A percentile compares a stretch with the other conserved stretches of the same genome.
These are phyloP conservation scores for Kodamaea sp. DNA, from an alignment of 1,139 yeast species.

Conservation along the genomic window DNA sequence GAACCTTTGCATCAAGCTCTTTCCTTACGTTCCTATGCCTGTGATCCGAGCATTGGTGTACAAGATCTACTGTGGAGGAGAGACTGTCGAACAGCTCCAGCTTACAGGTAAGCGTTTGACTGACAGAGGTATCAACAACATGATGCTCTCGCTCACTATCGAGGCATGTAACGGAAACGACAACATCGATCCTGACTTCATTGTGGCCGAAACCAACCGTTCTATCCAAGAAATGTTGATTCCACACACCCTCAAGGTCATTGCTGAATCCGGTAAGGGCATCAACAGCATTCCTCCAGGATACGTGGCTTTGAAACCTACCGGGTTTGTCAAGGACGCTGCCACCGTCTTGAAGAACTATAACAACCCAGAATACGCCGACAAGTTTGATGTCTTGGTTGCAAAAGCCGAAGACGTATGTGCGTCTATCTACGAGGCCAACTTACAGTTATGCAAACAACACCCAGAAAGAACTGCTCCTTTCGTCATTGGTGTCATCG, in stretches of 20 bases:
- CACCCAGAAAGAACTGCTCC: slow-evolving; percentile 77
- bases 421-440: slow-evolving; percentile 57
- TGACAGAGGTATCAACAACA: slow-evolving; percentile 79
- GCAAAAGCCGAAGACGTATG: slow-evolving; percentile 63
- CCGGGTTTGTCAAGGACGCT: slow-evolving; percentile 81
- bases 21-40: slow-evolving; percentile 75
- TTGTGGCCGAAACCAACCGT: slow-evolving; percentile 64
- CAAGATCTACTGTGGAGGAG: slow-evolving; percentile 91
- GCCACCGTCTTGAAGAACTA: slow-evolving; percentile 70
- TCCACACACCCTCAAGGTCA: slow-evolving; percentile 62
- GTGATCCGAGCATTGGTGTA: slow-evolving; percentile 73
- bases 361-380: slow-evolving; percentile 42
- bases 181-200: slow-evolving; percentile 61
- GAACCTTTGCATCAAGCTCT: slow-evolving; percentile 60
- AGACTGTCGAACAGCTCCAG: slow-evolving; percentile 66
- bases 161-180: slow-evolving; percentile 85
- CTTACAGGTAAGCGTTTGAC: slow-evolving; percentile 68
- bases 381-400: slow-evolving; percentile 61
- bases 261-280: slow-evolving; percentile 42
- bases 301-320: slow-evolving; percentile 89
- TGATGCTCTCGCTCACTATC: slow-evolving; percentile 91
- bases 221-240: slow-evolving; percentile 72
- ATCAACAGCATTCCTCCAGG: slow-evolving; percentile 75
- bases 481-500: slow-evolving; percentile 82
- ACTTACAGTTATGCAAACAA: slow-evolving; percentile 43